Base-by-base conservation (phyloP, 2,329 filamentous ascomycete species). In the Calonectria henricotiae region DNA sequence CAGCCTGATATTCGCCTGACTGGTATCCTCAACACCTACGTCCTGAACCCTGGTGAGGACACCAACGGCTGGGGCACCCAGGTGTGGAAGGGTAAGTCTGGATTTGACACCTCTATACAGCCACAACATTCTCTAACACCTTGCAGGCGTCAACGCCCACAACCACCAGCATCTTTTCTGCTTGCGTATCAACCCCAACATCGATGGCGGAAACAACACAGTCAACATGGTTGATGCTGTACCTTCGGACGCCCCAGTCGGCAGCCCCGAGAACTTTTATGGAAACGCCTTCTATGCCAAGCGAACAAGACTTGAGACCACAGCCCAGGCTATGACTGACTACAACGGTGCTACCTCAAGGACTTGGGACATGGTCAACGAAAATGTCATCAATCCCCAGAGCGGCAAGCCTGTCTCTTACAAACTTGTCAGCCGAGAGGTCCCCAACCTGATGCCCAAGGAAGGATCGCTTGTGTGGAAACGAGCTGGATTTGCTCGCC, bases 91-190 rank as follows among this genome's bases (percentile, higher is more conserved):
- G 94, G 51, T 58, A 39, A 58, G 51, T 39, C 13, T 23, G 23
- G 15, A 11, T 23, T 17, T 23, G 30, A 27, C 17, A 23, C 27
- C 43, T 6, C 35, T 35, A 4, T 41, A 23, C 17, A 23, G 23
- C 32, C 32, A 20, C 20, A 5, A 3, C 32, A 39, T 39, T 11
- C 2, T 39, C 51, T 58, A 37, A 58, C 32, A 23, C n/a, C 25
- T 39, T 27, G 20, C 20, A 58, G 51, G 67, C 8, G 67, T 98
- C 79, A 97, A 98, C 78, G 95, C 95, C 0, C 95, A 98, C 84
- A 98, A 98, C 85, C 95, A 98, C 82, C 95, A 98, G 83, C 95
- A 98, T 82, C 88, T 98, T 37, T 98, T 98, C 89, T 98, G 94
- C 80, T 85, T 98, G 49, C 93, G 95, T 47, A 86, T 98, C 49